These are phyloP conservation scores for Cornus suecica DNA, from an alignment of 148 eudicot species.

Conservation along the genomic window DNA sequence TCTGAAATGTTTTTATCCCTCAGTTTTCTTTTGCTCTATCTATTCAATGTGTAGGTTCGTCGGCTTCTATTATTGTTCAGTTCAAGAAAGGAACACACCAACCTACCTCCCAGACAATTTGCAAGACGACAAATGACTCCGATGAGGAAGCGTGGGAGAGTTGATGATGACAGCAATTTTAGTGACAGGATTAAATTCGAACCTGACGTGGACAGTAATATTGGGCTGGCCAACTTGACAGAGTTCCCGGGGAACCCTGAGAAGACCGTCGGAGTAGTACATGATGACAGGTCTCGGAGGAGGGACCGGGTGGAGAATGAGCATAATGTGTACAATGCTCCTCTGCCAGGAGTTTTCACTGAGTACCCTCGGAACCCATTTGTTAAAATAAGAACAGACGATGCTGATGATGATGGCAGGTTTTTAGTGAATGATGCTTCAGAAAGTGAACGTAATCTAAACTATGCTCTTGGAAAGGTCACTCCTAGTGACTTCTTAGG, in stretches of 20 bases:
- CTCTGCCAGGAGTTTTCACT: constrained; percentile 3
- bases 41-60: constrained; percentile 35
- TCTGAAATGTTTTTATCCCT: constrained; percentile 3
- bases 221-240: not conserved
- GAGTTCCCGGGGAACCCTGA: constrained; percentile 5
- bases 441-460: constrained; percentile 5
- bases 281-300: constrained; percentile 2
- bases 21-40: not conserved
- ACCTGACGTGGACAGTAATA: constrained; percentile 5
- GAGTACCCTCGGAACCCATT: constrained; percentile 10
- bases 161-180: constrained; percentile 10
- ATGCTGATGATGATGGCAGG: not conserved
- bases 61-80: constrained; percentile 39
- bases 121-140: not conserved
- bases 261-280: constrained; percentile 3
- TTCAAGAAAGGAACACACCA: constrained; percentile 30
- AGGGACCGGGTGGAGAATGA: constrained; percentile 2
- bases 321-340: not conserved
- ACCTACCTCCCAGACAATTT: constrained; percentile 9
- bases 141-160: constrained; percentile 10
- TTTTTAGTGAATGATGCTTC: constrained; percentile 3
- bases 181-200: constrained; percentile 1
- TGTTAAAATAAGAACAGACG: constrained; percentile 1
- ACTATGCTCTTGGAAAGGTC: not conserved
- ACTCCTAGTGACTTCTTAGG: not conserved